phyloP scores from a whole-genome alignment of 1,284 basidiomycete species.

The Ceratobasidium sp. region DNA sequence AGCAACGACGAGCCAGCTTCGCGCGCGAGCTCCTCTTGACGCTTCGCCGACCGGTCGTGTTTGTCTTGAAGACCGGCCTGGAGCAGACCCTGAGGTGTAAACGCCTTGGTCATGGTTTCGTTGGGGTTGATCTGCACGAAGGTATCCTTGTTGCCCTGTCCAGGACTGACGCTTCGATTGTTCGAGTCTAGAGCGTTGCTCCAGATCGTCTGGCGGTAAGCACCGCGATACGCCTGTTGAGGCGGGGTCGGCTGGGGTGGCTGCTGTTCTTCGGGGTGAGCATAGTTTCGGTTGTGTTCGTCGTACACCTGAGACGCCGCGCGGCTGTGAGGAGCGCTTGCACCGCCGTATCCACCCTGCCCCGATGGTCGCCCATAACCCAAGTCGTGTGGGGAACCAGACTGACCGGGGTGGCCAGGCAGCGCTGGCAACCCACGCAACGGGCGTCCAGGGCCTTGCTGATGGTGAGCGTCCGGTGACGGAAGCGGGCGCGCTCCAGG shows the following conservation, averaged over 20 bases:
- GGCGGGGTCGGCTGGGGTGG: constrained; percentile 45
- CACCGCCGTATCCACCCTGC: neutral
- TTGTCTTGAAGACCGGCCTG: constrained; percentile 96
- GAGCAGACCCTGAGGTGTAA: constrained; percentile 92
- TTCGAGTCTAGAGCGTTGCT: constrained; percentile 85
- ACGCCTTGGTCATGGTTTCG: constrained; percentile 88
- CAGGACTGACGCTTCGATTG: constrained; percentile 59
- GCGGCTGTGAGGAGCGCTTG: constrained; percentile 36
- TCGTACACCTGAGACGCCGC: constrained; percentile 47
- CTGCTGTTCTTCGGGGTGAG: constrained; percentile 45
- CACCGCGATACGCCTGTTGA: constrained; percentile 34
- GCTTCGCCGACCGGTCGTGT: constrained; percentile 93
- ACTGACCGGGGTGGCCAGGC: constrained; percentile 35
- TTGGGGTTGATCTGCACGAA: constrained; percentile 83
- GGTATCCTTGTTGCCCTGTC: constrained; percentile 68
- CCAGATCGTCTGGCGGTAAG: constrained; percentile 75
- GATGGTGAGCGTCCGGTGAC: constrained; percentile 49
- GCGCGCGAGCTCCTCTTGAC: constrained; percentile 92
- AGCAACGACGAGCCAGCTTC: constrained; percentile 91
- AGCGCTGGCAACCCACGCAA: constrained; percentile 53
- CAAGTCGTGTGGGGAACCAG: constrained; percentile 35
- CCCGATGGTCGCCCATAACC: constrained; percentile 33
- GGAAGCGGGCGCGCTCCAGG: constrained; percentile 47
- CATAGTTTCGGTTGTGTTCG: constrained; percentile 34
- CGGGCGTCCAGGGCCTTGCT: constrained; percentile 48